Evolutionary conservation across 169 alveolate genomes (phyloP), one percentile per base, ranked within the genome.

Genomic region (Plasmodium vivax): DNA sequence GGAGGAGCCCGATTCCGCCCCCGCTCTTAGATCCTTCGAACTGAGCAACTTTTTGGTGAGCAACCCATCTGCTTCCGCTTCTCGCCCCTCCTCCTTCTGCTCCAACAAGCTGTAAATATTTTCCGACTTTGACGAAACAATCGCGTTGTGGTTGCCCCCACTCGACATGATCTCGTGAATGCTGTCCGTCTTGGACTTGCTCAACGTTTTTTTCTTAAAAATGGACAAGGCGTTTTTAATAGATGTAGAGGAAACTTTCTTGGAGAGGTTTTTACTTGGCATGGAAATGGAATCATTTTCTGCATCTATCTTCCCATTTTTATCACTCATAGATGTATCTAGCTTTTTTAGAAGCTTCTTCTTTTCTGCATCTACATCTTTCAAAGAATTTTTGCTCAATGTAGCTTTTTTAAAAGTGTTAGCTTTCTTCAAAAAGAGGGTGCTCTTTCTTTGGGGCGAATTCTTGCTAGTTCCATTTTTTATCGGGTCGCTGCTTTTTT

Each of bases 101-200:
- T 79, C 88, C n/a, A 36, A 79, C 71, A 38, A 34, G 38, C 34
- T 88, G 10, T 58, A 32, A 88, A 23, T 62, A 79, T 88, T 88
- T 56, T 58, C 90, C 7, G 94, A 88, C 71, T 88, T 88, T n/a
- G 82, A 88, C 14, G 94, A 80, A 32, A 27, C 71, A 27, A 71
- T 41, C 1, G 73, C 71, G 23, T 88, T 79, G 47, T 47, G 47
- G 56, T 72, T 88, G 51, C 62, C 71, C 79, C 23, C 27, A 3
- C 6, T 30, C 47, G 72, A 47, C 58, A 9, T 47, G 58, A 47
- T 79, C 43, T 62, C 94, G 12, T 88, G 38, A 77, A 88, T 80
- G 73, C 82, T 80, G 12, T 79, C 94, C 4, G 90, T 62, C 72
- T 88, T 88, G 32, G 88, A 88, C 51, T 88, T 88, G 56, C 77